These are phyloP conservation scores for Scorias spongiosa DNA, from an alignment of 2,329 filamentous ascomycete species.

Conservation along the genomic window DNA sequence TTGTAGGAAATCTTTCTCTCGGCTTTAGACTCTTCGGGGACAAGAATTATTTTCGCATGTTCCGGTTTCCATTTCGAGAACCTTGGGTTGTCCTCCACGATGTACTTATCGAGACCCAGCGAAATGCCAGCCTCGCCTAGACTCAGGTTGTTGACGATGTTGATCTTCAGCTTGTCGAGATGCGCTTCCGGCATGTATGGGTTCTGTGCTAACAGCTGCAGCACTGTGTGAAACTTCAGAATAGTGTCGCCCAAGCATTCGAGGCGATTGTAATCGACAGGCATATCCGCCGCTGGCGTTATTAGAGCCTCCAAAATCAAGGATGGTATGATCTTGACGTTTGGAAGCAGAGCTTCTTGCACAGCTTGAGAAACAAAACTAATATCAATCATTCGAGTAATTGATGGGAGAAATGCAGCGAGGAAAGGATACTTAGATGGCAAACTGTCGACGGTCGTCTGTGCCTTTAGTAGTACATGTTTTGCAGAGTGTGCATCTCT, in stretches of 20 bases:
- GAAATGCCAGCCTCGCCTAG: slow-evolving; percentile 50
- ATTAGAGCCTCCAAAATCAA: slow-evolving; percentile 56
- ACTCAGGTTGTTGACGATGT: slow-evolving; percentile 55
- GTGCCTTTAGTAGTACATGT: slow-evolving; percentile 32
- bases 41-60: slow-evolving; percentile 7
- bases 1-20: slow-evolving; percentile 50
- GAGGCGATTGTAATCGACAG: slow-evolving; percentile 61
- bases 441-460: slow-evolving; percentile 34
- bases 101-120: slow-evolving; percentile 53
- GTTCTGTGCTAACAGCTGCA: slow-evolving; percentile 48
- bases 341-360: no score
- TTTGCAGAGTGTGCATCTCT: slow-evolving; percentile 26
- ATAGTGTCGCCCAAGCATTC: slow-evolving; percentile 81
- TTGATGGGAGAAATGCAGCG: slow-evolving; percentile 52
- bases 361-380: slow-evolving; percentile 42
- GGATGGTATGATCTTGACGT: slow-evolving; percentile 6
- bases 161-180: slow-evolving; percentile 52
- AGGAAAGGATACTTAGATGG: slow-evolving; percentile 33
- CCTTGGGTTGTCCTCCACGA: slow-evolving; percentile 53
- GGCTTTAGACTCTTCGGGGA: no score
- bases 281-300: slow-evolving; percentile 43
- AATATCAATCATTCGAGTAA: slow-evolving; percentile 55
- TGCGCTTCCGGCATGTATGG: slow-evolving; percentile 61
- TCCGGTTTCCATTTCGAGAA: slow-evolving; percentile 49
- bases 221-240: slow-evolving; percentile 56